Evolutionary conservation across 2,329 filamentous ascomycete genomes (phyloP), one percentile per base, ranked within the genome.

Genomic region (Penicillium aurantiogriseum): DNA sequence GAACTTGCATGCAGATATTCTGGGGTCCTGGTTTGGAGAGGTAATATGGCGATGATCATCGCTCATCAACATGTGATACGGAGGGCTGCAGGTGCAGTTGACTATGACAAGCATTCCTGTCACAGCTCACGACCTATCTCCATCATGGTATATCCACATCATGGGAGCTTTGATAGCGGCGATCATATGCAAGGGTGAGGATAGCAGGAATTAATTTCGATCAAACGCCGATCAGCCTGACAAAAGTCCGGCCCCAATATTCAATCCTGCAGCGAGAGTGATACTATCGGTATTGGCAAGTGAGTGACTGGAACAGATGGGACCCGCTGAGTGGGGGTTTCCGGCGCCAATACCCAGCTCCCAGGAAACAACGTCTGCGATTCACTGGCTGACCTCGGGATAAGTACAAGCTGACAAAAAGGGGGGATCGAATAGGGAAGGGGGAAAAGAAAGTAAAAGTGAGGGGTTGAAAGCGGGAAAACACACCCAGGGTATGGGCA

Each of bases 161-260:
- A 54, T 35, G 39, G 43, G 21, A 51, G 21, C 25, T 54, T 51
- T 59, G 57, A 55, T 47, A 36, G n/a, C 35, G 38, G 53, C 42
- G 59, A 65, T 60, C 53, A 55, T 51, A 63, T 64, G 64, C 59
- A 66, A 65, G 63, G 64, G 58, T 54, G 50, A 47, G 39, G 21
- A 39, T 15, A 35, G 13, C n/a, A 47, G 25, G 15, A 13, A 33
- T 39, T 40, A 46, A 25, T 5, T 19, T 51, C 19, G 25, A 23
- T 35, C 35, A 36, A 9, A 40, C 4, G 42, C 13, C 25, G 45
- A 50, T 51, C 27, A 40, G 38, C 27, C 21, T 11, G 42, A 35
- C 35, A 35, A 46, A 47, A 48, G n/a, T 40, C 25, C 42, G 35
- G 35, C 8, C 29, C 15, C 50, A 19, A 36, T 23, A 29, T 45